Base-by-base conservation (phyloP, 345 rosid genomes). In the Abelmoschus esculentus region DNA sequence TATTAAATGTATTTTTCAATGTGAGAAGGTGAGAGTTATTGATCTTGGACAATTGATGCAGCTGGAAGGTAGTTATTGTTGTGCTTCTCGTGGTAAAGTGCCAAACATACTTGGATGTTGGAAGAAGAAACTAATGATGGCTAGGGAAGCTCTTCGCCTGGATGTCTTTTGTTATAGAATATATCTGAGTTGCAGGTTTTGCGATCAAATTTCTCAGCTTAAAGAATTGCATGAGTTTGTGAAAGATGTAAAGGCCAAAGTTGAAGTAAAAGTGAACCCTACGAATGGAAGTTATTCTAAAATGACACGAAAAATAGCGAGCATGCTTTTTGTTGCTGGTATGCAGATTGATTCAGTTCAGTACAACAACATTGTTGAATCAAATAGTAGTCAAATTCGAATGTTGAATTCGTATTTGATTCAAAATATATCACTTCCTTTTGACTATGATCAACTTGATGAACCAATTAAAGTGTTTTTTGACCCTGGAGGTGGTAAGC, bases 11-110 rank as follows among this genome's bases (percentile, higher is more conserved):
- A 96, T 96, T 22, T 89, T 95, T 73, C 88, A 82, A 73, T 82
- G 73, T 14, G 78, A 86, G 73, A 91, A 95, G 78, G 96, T 87
- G 26, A 98, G 99, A 44, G 96, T 88, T 58, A 85, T 86, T 44
- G 83, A 88, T 82, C 85, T 83, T 71, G 93, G 93, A 62, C 93
- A 88, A 73, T 65, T 88, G 81, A 88, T 88, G 93, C 90, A 85
- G 83, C 82, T 88, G 62, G 93, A 88, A 0, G 26, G 26, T 22
- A 22, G 26, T 22, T 22, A 22, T 22, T 22, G 26, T 22, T 22
- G 26, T 22, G 93, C 91, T 72, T 84, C 97, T 12, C 91, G 99
- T 50, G 99, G 98, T 76, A 95, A 91, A 88, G 96, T 91, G 67
- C 88, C 98, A 17, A 90, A 89, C 52, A 86, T 95, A 77, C 89